Conservation (phyloP, 2,329 filamentous ascomycete genomes). For the Emericellopsis cladophorae region DNA sequence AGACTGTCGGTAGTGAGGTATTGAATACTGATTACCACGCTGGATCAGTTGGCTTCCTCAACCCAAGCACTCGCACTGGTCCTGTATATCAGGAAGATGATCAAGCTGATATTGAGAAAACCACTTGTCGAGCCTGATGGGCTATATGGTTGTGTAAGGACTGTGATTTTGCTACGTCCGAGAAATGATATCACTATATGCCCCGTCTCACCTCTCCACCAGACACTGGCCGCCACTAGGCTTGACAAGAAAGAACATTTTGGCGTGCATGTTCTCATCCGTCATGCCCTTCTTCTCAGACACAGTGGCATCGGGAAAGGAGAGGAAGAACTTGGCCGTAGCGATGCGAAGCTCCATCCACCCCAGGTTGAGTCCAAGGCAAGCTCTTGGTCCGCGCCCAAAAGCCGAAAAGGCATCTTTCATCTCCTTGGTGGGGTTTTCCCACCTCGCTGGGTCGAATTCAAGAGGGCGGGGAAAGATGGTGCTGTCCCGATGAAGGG, state of each 20-base stretch:
- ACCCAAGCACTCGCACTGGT: too few species aligned
- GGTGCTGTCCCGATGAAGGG: slow-evolving; percentile 9
- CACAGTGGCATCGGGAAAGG: slow-evolving; percentile 22
- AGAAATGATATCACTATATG: too few species aligned
- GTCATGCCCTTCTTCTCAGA: slow-evolving; percentile 18
- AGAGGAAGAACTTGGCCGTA: slow-evolving; percentile 35
- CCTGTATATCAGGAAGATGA: too few species aligned
- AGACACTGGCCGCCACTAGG: slow-evolving; percentile 18
- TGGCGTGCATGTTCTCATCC: slow-evolving; percentile 20
- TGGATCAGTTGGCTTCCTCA: too few species aligned
- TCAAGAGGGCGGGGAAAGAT: slow-evolving; percentile 45
- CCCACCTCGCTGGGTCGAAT: slow-evolving; percentile 47
- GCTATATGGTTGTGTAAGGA: too few species aligned
- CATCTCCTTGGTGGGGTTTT: slow-evolving; percentile 30
- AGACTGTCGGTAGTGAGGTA: too few species aligned
- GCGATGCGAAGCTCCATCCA: slow-evolving; percentile 41
- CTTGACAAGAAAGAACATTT: slow-evolving; percentile 17
- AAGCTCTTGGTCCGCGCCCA: slow-evolving; percentile 35
- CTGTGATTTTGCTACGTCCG: too few species aligned
- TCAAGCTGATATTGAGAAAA: too few species aligned
- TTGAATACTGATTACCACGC: too few species aligned
- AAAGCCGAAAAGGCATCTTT: slow-evolving; percentile 39
- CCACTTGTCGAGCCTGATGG: too few species aligned
- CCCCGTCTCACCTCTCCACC: slow-evolving; percentile 5
- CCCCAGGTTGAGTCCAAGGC: slow-evolving; percentile 44